Evolutionary conservation across 768 basidiomycete species (phyloP), one percentile per base, ranked within the genome.

Genomic region (Gymnopilus junonius): DNA sequence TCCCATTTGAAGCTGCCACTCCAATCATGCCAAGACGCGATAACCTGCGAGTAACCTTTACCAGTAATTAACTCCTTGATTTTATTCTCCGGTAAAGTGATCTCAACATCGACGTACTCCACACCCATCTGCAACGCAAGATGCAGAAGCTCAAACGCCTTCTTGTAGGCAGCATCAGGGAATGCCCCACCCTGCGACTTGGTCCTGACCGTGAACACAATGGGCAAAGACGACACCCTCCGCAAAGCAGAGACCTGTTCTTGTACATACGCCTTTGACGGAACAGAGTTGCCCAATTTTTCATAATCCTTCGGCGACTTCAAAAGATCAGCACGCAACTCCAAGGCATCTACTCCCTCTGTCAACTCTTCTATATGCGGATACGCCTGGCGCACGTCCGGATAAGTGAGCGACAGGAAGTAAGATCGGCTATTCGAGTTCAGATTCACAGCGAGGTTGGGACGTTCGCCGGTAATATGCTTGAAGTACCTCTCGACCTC

Each of bases 21-120:
- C 90, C 92, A 95, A 70, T 99, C 95, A 72, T 98, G 97, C 89
- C 91, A 97, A 6, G 95, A 97, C 0, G 94, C 92, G 61, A 99
- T 89, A 70, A 98, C 86, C 67, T 89, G 83, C 0, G 95, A 91
- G 40, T 76, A 69, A 0, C 93, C 88, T 73, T 95, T 97, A 57
- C 78, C 80, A 12, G 79, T 69, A 27, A 80, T 75, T 45, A 98
- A 77, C 2, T 85, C 82, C 31, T 81, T 80, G 61, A 96, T 85
- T 53, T 80, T 70, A 53, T 84, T 81, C 65, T 87, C 82, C 0
- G 92, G 85, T 77, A 90, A 88, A 0, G 88, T 84, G 59, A 93
- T 87, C 76, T 99, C 97, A 53, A 97, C 84, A 68, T 99, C 97
- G 66, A 99, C 75, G 73, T 95, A 99, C 75, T 99, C 97, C 61